Base-by-base conservation (phyloP, 805 yeast species). In the Sugiyamaella marilandica region DNA sequence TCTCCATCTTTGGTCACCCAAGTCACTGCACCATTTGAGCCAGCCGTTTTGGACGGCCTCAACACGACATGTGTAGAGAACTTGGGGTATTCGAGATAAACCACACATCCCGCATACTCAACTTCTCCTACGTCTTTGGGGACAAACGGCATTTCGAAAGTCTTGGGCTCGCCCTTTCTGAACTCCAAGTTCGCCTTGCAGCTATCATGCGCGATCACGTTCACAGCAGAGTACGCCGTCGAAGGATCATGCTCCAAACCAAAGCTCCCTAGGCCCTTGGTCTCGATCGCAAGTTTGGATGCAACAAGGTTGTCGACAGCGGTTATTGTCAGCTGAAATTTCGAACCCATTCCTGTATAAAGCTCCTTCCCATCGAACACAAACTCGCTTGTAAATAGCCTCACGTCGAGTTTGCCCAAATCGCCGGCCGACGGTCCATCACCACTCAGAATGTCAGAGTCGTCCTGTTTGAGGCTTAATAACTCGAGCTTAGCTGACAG, bases 71-170 rank as follows among this genome's bases (percentile, higher is more conserved):
- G 43, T n/a, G 43, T 21, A 5, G 32, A 29, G 44, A 53, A 53
- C 2, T 13, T 13, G 2, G 47, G 46, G 31, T 44, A 34, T 10
- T 36, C 33, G 24, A 50, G 14, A 14, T 53, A 46, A 21, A 49
- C 13, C 5, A 33, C 34, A 10, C 36, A 32, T 10, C 52, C 47
- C 14, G 31, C 48, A 16, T 63, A 46, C 41, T 52, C 50, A 9
- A 62, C 49, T 18, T 62, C 63, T 14, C 69, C 70, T 1, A 62
- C 59, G 19, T 58, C 60, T 11, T 57, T 50, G 1, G 68, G 63
- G 7, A 58, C 45, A 9, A 59, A 49, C 2, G 51, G 45, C 29
- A 66, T 41, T 54, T 69, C 64, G 52, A 69, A 66, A 1, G 63
- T 62, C 10, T 51, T 55, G 3, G 59, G 48, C 26, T 47, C 52